Base-by-base conservation (phyloP, 306 rosid genomes). In the Purshia tridentata region DNA sequence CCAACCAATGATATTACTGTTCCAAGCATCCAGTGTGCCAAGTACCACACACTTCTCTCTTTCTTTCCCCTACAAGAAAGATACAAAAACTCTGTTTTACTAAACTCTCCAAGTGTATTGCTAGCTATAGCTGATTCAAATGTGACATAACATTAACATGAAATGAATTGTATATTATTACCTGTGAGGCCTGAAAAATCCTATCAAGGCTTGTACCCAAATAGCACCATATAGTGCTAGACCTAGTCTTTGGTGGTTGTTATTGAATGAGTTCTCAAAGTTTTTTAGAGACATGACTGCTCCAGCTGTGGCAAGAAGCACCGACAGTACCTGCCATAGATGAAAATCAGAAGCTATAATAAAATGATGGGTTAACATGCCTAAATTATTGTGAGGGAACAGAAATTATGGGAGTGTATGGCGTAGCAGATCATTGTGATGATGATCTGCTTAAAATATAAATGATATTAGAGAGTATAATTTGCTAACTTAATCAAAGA, bases 151-250 rank as follows among this genome's bases (percentile, higher is more conserved):
- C 1, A 1, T 46, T 11, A 23, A 23, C 29, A 23, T 23, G 29
- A 23, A 23, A 23, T 23, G 29, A 23, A 23, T 23, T 23, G 2
- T 23, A 23, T 23, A 65, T 39, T 62, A 9, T 58, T 63, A 87
- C 98, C 97, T 91, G 40, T 78, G 93, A 78, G 99, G 99, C 84
- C 99, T 89, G 90, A 91, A 83, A 71, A 90, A 81, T 20, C 99
- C 99, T 16, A 88, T 67, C 69, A 84, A 80, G 56, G 85, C 88
- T 86, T 94, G 99, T 23, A 84, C 58, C 86, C 90, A 78, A 2
- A 91, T 68, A 23, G 87, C 96, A 80, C 58, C 82, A 74, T 94
- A 94, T 78, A 94, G 96, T 52, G 86, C 93, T 29, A 94, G 88
- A 19, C 99, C 99, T 78, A 94, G 55, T 84, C 94, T 91, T 82